Base-by-base conservation (phyloP, 2,329 filamentous ascomycete species). In the Epichloe elymi region DNA sequence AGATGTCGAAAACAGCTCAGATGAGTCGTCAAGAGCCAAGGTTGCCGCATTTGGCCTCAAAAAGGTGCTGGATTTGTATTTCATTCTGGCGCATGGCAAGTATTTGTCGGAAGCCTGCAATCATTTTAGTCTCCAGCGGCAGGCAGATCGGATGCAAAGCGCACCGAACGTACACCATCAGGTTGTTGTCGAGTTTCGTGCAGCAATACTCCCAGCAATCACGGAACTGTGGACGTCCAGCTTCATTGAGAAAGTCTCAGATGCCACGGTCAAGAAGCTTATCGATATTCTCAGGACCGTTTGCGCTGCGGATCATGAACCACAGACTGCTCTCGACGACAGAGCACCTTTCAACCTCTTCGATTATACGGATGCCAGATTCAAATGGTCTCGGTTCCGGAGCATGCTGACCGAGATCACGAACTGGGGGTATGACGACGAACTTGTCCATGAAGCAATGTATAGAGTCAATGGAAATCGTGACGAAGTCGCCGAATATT, bases 281-380 rank as follows among this genome's bases (percentile, higher is more conserved):
- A 80, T 97, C 53, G 86, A 89, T 35, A 91, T 95, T 45, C 72
- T 98, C 52, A 87, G 86, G 58, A 80, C 80, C 5, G 83, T 94
- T 15, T 77, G 89, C 11, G 77, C 82, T 52, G 85, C 80, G n/a
- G 88, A 95, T 50, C 75, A 79, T 51, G 93, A 98, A 64, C 67
- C 73, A 8, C 53, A 85, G 80, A 17, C 76, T 74, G 61, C 83
- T 72, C 61, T 60, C 2, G 81, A 75, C 10, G 79, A 80, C 53
- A 44, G 58, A 48, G 50, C 57, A 5, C 56, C 63, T 1, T 66
- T 69, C 48, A 58, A 61, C 15, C 63, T 75, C 20, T 71, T 79
- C 58, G 71, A 73, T 52, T 67, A 69, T 26, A 66, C 66, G 3
- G 61, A 67, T 42, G 61, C 64, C 1, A 65, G 67, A 2, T 81